phyloP scores from a whole-genome alignment of 2,329 filamentous ascomycete genomes.

The Clarireedia hainanense region DNA sequence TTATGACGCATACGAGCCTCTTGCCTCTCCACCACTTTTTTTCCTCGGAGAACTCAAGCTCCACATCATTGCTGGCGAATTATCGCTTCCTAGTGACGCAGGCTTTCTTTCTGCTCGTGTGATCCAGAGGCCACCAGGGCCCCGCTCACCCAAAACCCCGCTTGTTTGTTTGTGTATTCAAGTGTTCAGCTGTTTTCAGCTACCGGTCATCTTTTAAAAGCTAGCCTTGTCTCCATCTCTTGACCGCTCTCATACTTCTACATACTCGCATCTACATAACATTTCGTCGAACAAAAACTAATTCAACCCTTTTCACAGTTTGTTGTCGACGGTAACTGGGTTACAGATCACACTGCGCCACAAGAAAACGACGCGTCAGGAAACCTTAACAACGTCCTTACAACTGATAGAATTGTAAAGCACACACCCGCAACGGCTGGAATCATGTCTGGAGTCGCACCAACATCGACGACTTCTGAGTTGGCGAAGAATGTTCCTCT shows the following conservation, averaged over 20 bases:
- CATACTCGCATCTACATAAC: not conserved
- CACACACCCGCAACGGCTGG: conserved; percentile 38
- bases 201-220: conserved; percentile 3
- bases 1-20: conserved; percentile 6
- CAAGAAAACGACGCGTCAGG: conserved; percentile 75
- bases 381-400: conserved; percentile 90
- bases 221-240: not conserved
- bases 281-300: not conserved
- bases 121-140: not conserved
- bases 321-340: conserved; percentile 89
- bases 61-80: conserved; percentile 2
- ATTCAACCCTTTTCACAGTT: conserved; percentile 49
- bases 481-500: conserved; percentile 61
- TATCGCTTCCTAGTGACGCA: not conserved
- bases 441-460: conserved; percentile 59
- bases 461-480: conserved; percentile 62
- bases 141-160: conserved; percentile 6
- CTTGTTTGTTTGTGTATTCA: conserved; percentile 4
- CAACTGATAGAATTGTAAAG: conserved; percentile 58
- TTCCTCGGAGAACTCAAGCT: not conserved
- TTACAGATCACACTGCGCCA: conserved; percentile 69
- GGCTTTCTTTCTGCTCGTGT: not conserved
- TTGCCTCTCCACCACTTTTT: not conserved
- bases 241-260: not conserved
- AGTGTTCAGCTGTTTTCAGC: conserved; percentile 1